Evolutionary conservation across 2,329 filamentous ascomycete species (phyloP).

Genomic region (Xylariaceae sp.): DNA sequence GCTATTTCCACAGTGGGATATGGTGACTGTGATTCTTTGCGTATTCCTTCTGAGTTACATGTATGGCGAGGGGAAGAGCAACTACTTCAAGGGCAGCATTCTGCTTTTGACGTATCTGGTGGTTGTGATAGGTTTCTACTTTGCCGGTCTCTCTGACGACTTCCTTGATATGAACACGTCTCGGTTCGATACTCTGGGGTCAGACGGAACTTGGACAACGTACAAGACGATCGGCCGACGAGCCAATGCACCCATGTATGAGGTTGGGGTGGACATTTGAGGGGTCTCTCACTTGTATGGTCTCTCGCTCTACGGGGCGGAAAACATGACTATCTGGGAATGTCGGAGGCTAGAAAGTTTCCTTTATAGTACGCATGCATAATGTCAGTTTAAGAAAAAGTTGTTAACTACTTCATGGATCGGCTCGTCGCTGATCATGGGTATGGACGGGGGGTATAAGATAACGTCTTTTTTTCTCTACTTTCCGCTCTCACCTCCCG

Average conservation of each 20-base stretch:
- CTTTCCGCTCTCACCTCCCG: not conserved
- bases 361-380: slow-evolving; percentile 8
- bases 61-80: slow-evolving; percentile 98
- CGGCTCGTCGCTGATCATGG: slow-evolving; percentile 6
- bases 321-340: not conserved
- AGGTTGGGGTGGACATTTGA: slow-evolving; percentile 24
- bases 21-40: slow-evolving; percentile 93
- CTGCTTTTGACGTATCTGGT: slow-evolving; percentile 89
- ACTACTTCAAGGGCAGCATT: slow-evolving; percentile 99
- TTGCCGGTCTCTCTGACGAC: slow-evolving; percentile 55
- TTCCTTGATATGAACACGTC: slow-evolving; percentile 39
- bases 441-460: slow-evolving; percentile 8
- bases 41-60: slow-evolving; percentile 96
- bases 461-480: slow-evolving; percentile 4
- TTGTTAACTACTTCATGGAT: slow-evolving; percentile 13
- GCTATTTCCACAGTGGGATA: slow-evolving; percentile 98
- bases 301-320: not conserved
- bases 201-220: slow-evolving; percentile 45
- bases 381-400: slow-evolving; percentile 11
- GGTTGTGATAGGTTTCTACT: slow-evolving; percentile 86
- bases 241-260: slow-evolving; percentile 35
- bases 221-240: slow-evolving; percentile 51
- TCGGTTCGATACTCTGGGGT: slow-evolving; percentile 51
- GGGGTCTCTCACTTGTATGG: not conserved
- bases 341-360: not conserved